phyloP scores from a whole-genome alignment of 192 early-diverging fungal species.

The Mortierella hygrophila region DNA sequence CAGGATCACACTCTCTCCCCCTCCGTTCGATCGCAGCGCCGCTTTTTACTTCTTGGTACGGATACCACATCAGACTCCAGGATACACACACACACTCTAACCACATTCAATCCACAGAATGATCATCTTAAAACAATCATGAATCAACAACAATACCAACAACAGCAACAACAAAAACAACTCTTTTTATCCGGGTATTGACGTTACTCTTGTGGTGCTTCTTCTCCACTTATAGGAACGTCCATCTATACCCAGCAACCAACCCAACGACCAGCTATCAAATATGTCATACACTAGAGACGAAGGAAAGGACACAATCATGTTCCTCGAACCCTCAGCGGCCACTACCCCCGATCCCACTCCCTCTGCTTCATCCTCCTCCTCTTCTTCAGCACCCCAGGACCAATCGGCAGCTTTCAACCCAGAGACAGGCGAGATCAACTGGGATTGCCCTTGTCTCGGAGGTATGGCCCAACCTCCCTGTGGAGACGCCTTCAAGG shows the following conservation, averaged over 20 bases:
- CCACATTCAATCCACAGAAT: too few relatives aligned
- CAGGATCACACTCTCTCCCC: too few relatives aligned
- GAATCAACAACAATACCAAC: too few relatives aligned
- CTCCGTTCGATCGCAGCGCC: too few relatives aligned
- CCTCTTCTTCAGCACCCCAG: conserved; percentile 23
- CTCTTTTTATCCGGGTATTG: too few relatives aligned
- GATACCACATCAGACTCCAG: too few relatives aligned
- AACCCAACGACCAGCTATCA: not conserved
- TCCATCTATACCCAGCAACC: not conserved
- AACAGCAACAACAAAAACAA: too few relatives aligned
- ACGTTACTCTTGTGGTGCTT: too few relatives aligned
- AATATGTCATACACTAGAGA: conserved; percentile 54
- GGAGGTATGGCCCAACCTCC: conserved; percentile 95
- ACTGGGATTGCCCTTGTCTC: conserved; percentile 97
- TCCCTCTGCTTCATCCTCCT: not conserved
- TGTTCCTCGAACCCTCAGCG: conserved; percentile 53
- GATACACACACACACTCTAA: too few relatives aligned
- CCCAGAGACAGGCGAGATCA: conserved; percentile 90
- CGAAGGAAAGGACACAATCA: conserved; percentile 57
- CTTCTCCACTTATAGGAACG: too few relatives aligned
- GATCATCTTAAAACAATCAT: too few relatives aligned
- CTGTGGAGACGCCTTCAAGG: conserved; percentile 98
- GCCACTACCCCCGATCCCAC: conserved; percentile 29
- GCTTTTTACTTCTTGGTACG: too few relatives aligned
- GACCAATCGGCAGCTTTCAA: conserved; percentile 74